Base-by-base conservation (phyloP, 352 stramenopile genomes). In the Phytophthora podocarpi region DNA sequence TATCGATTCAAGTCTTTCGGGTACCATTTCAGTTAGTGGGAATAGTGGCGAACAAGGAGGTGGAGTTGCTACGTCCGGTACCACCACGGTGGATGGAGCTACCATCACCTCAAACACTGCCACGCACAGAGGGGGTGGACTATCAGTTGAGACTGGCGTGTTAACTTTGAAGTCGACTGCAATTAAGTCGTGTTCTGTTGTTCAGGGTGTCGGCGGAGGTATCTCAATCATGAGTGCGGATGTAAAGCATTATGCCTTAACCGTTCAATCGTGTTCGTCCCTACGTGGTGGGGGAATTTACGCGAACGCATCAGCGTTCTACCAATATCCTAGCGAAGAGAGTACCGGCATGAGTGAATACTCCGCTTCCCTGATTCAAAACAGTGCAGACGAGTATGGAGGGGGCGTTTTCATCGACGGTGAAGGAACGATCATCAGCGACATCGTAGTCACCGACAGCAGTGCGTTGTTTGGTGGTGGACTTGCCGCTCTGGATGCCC, bases 381-480 rank as follows among this genome's bases (percentile, higher is more conserved):
- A 67, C 16, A 16, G n/a, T 8, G 72, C 74, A 18, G 32, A 52
- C 2, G 56, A 61, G 10, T 47, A 63, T 6, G 74, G 75, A 30
- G 75, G 75, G 9, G 54, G 62, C 0, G 10, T 78, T 20, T 84
- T 76, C 39, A 36, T 78, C 16, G 62, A 40, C 23, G 75, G 75
- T 7, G 42, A 54, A 5, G 49, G 45, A 46, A 40, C 66, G 0
- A 42, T 10, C 2, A 23, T 82, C 4, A 54, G 57, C 6, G 58
- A 68, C 24, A 15, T 72, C 16, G 23, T 32, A 1, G 27, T 82
- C 18, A 40, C 24, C 0, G 20, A 46, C 4, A 54, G 68, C 4
- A 37, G 9, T 12, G 69, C 75, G 18, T 2, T 26, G 13, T 68
- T 45, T 27, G 75, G 75, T 4, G 75, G 72, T 24, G 75, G 72